Conservation (phyloP, 1,139 yeast genomes). For the Wickerhamiella pararugosa region DNA sequence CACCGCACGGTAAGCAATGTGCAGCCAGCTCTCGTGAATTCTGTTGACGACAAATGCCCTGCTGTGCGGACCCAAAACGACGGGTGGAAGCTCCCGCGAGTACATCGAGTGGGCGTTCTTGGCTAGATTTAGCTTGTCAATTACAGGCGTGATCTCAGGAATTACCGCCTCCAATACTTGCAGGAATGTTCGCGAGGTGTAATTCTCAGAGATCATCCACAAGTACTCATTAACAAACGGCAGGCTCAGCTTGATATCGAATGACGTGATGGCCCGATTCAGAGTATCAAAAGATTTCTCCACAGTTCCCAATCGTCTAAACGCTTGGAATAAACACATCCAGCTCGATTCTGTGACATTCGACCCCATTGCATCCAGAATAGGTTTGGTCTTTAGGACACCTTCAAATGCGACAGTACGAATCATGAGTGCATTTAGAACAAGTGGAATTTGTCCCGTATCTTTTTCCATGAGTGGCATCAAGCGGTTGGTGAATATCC, state of each 20-base stretch:
- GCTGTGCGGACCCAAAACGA: not conserved
- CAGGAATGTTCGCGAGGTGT: slow-evolving; percentile 9
- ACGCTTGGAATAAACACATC: slow-evolving; percentile 13
- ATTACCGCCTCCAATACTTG: slow-evolving; percentile 6
- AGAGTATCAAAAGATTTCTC: slow-evolving; percentile 13
- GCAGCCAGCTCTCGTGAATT: slow-evolving; percentile 15
- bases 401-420: slow-evolving; percentile 12
- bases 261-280: slow-evolving; percentile 5
- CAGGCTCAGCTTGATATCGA: slow-evolving; percentile 8
- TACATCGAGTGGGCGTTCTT: not conserved
- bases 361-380: slow-evolving; percentile 10
- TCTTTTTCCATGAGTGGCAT: slow-evolving; percentile 6
- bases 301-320: slow-evolving; percentile 12
- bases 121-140: slow-evolving; percentile 8
- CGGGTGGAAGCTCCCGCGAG: not conserved
- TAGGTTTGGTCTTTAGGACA: slow-evolving; percentile 10
- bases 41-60: slow-evolving; percentile 2
- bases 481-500: slow-evolving; percentile 10
- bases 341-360: slow-evolving; percentile 13
- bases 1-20: slow-evolving; percentile 17
- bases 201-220: slow-evolving; percentile 11
- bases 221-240: slow-evolving; percentile 15
- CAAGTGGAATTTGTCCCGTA: slow-evolving; percentile 7
- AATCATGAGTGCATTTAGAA: slow-evolving; percentile 11
- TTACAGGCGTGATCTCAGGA: slow-evolving; percentile 9